A percentile compares a stretch with the other conserved stretches of the same genome.
These are phyloP conservation scores for Massariosphaeria phaeospora DNA, from an alignment of 495 filamentous ascomycete species.

Conservation along the genomic window DNA sequence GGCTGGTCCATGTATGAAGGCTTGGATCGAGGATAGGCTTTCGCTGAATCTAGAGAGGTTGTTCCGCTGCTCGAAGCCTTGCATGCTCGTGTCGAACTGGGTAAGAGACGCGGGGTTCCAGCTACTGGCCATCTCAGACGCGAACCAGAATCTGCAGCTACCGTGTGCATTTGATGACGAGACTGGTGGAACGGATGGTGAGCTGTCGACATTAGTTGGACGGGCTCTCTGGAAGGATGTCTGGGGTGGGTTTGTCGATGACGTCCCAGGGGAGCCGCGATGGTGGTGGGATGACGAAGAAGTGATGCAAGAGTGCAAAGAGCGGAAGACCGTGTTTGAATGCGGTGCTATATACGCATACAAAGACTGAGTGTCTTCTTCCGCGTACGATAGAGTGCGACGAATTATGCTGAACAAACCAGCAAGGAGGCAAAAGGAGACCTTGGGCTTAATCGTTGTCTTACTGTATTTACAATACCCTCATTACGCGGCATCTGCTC, in stretches of 20 bases:
- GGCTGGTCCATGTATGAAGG: conserved; percentile 29
- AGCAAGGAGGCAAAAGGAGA: no score
- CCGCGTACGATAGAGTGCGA: no score
- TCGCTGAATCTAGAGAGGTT: conserved; percentile 28
- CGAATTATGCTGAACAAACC: no score
- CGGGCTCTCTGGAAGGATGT: conserved; percentile 35
- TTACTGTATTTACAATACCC: no score
- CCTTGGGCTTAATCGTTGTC: no score
- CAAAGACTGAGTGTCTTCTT: conserved; percentile 23
- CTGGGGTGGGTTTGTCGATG: conserved; percentile 34
- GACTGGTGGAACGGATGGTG: conserved; percentile 16
- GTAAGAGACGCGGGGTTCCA: conserved; percentile 31
- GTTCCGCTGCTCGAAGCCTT: conserved; percentile 34
- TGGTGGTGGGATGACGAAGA: conserved; percentile 35
- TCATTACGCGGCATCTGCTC: no score
- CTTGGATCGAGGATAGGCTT: conserved; percentile 34
- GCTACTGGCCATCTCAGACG: neutral
- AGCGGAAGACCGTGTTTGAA: conserved; percentile 30
- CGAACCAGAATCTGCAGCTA: conserved; percentile 15
- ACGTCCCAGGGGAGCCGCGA: conserved; percentile 19
- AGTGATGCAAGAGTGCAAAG: conserved; percentile 28
- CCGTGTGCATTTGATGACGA: conserved; percentile 10
- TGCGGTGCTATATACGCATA: conserved; percentile 28
- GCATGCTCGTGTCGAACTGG: conserved; percentile 30
- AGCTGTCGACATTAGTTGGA: conserved; percentile 30